Evolutionary conservation across 305 asterid species (phyloP), one percentile per base, ranked within the genome.

Genomic region (Salvia sclarea): DNA sequence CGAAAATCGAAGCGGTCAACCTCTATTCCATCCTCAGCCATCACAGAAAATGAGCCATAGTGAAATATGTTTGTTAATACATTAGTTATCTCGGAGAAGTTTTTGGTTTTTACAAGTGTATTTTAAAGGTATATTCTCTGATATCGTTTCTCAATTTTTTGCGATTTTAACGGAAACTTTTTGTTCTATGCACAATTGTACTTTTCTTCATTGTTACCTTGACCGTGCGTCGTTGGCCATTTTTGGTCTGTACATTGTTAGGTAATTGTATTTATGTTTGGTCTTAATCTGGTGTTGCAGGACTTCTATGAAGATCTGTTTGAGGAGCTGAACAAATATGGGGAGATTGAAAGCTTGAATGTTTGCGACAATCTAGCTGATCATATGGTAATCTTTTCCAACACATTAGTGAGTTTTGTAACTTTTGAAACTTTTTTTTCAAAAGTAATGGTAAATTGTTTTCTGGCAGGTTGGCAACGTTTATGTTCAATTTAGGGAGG

Each of bases 361-460:
- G 69, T 93, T n/a, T 93, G 98, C 60, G 98, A 93, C 81, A 93
- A 93, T 74, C 82, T 93, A 71, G 98, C 98, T n/a, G 98, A 93
- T 66, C 98, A 93, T 81, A 88, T 93, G 97, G 97, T 93, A 83
- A 48, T 33, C 16, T 21, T 71, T 38, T 69, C 60, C 66, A 18
- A 40, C 58, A 35, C 72, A 49, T 20, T 48, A 16, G 25, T 67
- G 2, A 49, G 37, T 37, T 64, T 20, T 9, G 9, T 71, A 21
- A 3, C 20, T 54, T 3, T 6, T 41, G 11, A 4, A 25, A 7
- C 45, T 31, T 31, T 55, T 49, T 7, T 31, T 10, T 13, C 49
- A 28, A 17, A 47, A 40, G 25, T 47, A 30, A 58, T 31, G 4
- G 20, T 21, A 3, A 13, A 12, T 3, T 45, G 2, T 37, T 45